Evolutionary conservation across 371 early-diverging fungal species (phyloP), one percentile per base, ranked within the genome.

Genomic region (Mortierella sp.): DNA sequence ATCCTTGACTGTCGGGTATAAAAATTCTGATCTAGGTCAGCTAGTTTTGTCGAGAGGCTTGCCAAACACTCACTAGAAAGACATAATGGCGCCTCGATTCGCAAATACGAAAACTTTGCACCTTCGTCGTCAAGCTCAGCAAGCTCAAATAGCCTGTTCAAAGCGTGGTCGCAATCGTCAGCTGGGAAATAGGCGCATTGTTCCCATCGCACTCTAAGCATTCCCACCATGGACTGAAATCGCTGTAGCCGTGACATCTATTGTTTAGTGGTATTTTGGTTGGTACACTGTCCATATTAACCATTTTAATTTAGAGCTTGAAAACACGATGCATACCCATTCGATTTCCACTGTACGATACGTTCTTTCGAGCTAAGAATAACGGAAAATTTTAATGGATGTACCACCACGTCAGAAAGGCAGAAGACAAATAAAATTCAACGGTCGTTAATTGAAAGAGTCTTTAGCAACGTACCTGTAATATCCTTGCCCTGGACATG

Each of bases 1-100:
- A 81, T 70, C 68, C 83, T 75, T 67, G 83, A 40, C 45, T 76
- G 83, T 12, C 83, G 76, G 67, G 76, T 69, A 72, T 72, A 72
- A 62, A 45, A 76, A 54, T 73, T 68, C 62, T 73, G 76, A 54
- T 81, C 73, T 49, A 81, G 64, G n/a, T 64, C 54, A 0, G 60
- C 67, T 39, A 81, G 67, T 28, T 81, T 81, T 43, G 61, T 40
- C 12, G 72, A 62, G n/a, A 81, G 69, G 26, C 69, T 72, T 14
- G 73, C 67, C 10, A 81, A 69, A 47, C 83, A 81, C 22, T 75
- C 70, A 20, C 66, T 64, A n/a, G 83, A 75, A 18, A 81, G 67
- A 54, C 83, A 81, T 16, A 81, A 55, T 3, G 83, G 83, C 0
- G 76, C 70, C 26, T 81, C 83, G 22, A 81, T 75, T 49, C 59